Evolutionary conservation across 108 stramenopile genomes (phyloP), one percentile per base, ranked within the genome.

Genomic region (Epithemia pelagica): DNA sequence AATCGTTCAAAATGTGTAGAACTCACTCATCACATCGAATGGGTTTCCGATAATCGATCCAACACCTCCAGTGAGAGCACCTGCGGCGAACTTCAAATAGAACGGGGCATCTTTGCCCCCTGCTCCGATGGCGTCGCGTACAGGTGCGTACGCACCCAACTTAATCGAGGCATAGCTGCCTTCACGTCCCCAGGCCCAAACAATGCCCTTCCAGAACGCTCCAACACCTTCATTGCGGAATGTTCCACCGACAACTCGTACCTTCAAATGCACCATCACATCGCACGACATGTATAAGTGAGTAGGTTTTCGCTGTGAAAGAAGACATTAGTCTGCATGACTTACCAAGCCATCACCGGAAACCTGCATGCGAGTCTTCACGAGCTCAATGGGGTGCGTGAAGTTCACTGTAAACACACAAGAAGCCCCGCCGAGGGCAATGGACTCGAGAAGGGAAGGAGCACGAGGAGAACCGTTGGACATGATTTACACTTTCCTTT

Each of bases 301-400:
- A 46, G 37, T n/a, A n/a, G n/a, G n/a, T n/a, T n/a, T n/a, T n/a
- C n/a, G n/a, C n/a, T n/a, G n/a, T n/a, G n/a, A n/a, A 46, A 46
- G 37, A 46, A 46, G 37, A 15, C n/a, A n/a, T n/a, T n/a, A n/a
- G n/a, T n/a, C n/a, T n/a, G n/a, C n/a, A n/a, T 46, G 15, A 46
- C 37, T 46, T 46, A 46, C 37, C 37, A 46, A 46, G 5, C 37
- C 37, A 46, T 46, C 72, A 26, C 93, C 90, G 24, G 78, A 76
- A 21, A 93, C 91, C 74, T 96, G 96, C 89, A 96, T 92, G 27
- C 96, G 78, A 33, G 94, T 95, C 75, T 96, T 96, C 67, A 96
- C 94, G 8, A 80, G 69, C 65, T 96, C 73, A 64, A 84, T 83
- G 22, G 82, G 85, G 64, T 89, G 86, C 21, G 90, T 91, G 70